A percentile compares a stretch with the other conserved stretches of the same genome.
These are phyloP conservation scores for Nicotiana noctiflora DNA, from an alignment of 257 asterid species.

Conservation along the genomic window DNA sequence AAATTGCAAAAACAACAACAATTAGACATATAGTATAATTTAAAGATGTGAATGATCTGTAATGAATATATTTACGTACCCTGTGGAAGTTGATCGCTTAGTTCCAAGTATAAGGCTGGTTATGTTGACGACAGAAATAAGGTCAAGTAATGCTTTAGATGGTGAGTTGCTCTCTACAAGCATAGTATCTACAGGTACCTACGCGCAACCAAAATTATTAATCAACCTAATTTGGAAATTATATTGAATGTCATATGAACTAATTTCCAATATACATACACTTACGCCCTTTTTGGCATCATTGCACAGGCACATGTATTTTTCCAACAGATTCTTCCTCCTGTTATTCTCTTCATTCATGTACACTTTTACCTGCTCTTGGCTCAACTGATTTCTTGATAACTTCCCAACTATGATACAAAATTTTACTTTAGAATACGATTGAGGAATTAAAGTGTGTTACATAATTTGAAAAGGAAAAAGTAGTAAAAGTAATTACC, in stretches of 20 bases:
- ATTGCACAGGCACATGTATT: slow-evolving; percentile 55
- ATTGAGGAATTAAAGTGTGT: too few species aligned
- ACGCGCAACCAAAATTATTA: slow-evolving; percentile 7
- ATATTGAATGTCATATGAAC: background rate
- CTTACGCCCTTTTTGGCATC: slow-evolving; percentile 40
- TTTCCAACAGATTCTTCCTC: slow-evolving; percentile 49
- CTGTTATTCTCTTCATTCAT: slow-evolving; percentile 55
- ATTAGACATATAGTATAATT: too few species aligned
- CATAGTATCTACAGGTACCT: slow-evolving; percentile 71
- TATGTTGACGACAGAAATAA: slow-evolving; percentile 49
- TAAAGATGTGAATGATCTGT: too few species aligned
- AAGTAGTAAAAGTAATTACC: slow-evolving; percentile 20
- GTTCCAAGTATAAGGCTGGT: slow-evolving; percentile 58
- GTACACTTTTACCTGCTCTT: slow-evolving; percentile 53
- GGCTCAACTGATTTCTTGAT: slow-evolving; percentile 67
- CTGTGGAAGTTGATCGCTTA: slow-evolving; percentile 36
- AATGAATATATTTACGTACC: slow-evolving; percentile 26
- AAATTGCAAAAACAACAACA: too few species aligned
- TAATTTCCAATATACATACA: background rate
- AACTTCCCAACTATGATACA: slow-evolving; percentile 58
- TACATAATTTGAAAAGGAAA: too few species aligned
- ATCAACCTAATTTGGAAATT: background rate
- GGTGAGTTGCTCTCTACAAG: slow-evolving; percentile 68
- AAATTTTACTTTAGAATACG: background rate
- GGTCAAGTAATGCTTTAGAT: slow-evolving; percentile 56